Percentiles rank a stretch among this genome's conserved stretches.
phyloP scores from a whole-genome alignment of 1,284 basidiomycete genomes.

The Leccinum griseonigrum region DNA sequence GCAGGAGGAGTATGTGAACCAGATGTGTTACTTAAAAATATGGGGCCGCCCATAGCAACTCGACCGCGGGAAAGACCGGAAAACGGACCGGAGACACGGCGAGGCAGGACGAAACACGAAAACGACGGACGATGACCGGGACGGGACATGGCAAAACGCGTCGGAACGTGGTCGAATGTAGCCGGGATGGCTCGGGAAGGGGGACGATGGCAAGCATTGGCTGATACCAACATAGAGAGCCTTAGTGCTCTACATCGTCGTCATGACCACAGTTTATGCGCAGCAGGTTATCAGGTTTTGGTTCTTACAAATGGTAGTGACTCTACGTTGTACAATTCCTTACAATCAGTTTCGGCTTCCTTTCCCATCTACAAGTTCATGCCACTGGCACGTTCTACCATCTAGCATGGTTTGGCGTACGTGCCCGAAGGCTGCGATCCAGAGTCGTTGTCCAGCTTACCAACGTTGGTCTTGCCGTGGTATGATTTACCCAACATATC shows the following conservation, averaged over 20 bases:
- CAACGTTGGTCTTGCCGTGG: constrained; percentile 30
- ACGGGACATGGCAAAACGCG: too few relatives aligned
- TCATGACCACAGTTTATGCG: constrained; percentile 22
- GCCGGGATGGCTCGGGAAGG: too few relatives aligned
- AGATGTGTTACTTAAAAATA: not conserved
- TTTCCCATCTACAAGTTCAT: not conserved
- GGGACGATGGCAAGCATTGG: too few relatives aligned
- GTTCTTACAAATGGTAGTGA: not conserved
- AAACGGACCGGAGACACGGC: too few relatives aligned
- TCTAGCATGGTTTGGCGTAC: constrained; percentile 63
- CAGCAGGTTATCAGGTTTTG: not conserved
- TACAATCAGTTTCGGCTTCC: not conserved
- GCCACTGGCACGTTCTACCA: not conserved
- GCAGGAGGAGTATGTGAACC: not conserved
- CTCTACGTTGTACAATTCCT: constrained; percentile 4
- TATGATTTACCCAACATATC: constrained; percentile 37
- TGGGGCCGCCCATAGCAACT: too few relatives aligned
- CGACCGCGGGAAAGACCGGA: too few relatives aligned
- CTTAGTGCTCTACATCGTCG: constrained; percentile 48
- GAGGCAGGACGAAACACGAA: too few relatives aligned
- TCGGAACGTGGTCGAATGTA: too few relatives aligned
- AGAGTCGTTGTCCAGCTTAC: constrained; percentile 44
- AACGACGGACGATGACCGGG: too few relatives aligned
- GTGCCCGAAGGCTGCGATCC: constrained; percentile 54
- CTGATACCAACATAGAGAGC: too few relatives aligned